These are phyloP conservation scores for Microstegium vimineum DNA, from an alignment of 176 grass and related monocot genomes.

Conservation along the genomic window DNA sequence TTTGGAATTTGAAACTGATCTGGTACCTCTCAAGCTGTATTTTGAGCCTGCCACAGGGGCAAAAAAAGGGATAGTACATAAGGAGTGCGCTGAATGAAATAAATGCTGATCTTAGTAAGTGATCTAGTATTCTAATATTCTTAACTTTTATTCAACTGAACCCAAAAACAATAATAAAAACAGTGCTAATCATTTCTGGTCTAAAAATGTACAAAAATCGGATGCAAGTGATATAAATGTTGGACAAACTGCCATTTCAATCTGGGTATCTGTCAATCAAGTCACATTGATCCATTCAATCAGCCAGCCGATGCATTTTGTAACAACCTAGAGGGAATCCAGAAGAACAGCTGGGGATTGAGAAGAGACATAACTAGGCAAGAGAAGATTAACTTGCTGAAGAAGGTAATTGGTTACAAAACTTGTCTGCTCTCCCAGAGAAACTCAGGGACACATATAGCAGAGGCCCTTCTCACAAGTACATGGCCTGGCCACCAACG, in stretches of 20 bases:
- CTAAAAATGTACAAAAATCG: neutral
- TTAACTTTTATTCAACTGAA: neutral
- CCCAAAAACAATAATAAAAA: neutral
- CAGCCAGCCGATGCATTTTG: neutral
- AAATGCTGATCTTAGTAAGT: neutral
- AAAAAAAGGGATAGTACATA: neutral
- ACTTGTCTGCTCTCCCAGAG: neutral
- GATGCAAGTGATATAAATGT: neutral
- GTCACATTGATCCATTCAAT: neutral
- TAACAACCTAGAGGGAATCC: neutral
- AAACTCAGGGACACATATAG: neutral
- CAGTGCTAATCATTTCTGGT: neutral
- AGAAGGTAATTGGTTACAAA: neutral
- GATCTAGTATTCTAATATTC: neutral
- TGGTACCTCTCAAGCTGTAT: neutral
- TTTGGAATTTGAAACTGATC: neutral
- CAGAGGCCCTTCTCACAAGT: neutral
- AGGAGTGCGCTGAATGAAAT: neutral
- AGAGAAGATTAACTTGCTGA: neutral
- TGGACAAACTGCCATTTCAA: neutral
- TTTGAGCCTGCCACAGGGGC: neutral
- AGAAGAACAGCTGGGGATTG: neutral
- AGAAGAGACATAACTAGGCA: neutral
- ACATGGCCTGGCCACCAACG: neutral
- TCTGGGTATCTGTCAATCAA: neutral